A percentile compares a stretch with the other conserved stretches of the same genome.
Conservation (phyloP, 129 eudicot genomes). For the Dittrichia graveolens region DNA sequence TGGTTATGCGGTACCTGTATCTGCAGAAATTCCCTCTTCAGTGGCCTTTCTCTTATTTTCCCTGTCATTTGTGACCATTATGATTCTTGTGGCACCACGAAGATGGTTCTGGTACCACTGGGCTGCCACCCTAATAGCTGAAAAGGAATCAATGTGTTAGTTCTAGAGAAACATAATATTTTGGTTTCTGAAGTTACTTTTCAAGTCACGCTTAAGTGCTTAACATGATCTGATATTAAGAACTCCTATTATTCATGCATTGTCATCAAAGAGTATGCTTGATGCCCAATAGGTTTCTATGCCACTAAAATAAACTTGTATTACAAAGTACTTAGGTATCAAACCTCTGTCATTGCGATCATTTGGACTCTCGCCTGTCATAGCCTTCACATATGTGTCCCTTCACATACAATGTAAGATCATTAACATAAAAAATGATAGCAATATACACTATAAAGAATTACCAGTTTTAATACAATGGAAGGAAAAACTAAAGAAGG, state of each 20-base stretch:
- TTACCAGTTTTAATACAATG: neutral
- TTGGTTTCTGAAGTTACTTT: neutral
- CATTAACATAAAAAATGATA: neutral
- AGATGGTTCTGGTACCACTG: conserved; percentile 97
- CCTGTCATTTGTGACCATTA: conserved; percentile 86
- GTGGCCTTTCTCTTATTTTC: conserved; percentile 82
- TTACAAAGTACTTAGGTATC: conserved; percentile 8
- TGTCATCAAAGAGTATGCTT: conserved; percentile 6
- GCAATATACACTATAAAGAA: neutral
- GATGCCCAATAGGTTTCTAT: neutral
- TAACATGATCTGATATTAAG: conserved; percentile 8
- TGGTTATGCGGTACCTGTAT: conserved; percentile 57
- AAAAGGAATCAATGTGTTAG: conserved; percentile 7
- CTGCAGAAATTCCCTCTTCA: conserved; percentile 86
- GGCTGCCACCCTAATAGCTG: conserved; percentile 95
- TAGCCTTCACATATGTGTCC: conserved; percentile 87
- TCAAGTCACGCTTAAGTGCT: neutral
- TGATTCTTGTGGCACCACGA: conserved; percentile 55
- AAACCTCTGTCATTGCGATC: conserved; percentile 98
- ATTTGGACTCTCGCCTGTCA: conserved; percentile 85
- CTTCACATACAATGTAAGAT: conserved; percentile 33
- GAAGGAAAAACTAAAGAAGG: neutral
- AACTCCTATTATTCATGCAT: neutral
- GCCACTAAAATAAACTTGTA: neutral
- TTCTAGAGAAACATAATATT: neutral